Percentiles rank a stretch among this genome's conserved stretches.
phyloP scores from a whole-genome alignment of 306 rosid species.

The Lablab purpureus region DNA sequence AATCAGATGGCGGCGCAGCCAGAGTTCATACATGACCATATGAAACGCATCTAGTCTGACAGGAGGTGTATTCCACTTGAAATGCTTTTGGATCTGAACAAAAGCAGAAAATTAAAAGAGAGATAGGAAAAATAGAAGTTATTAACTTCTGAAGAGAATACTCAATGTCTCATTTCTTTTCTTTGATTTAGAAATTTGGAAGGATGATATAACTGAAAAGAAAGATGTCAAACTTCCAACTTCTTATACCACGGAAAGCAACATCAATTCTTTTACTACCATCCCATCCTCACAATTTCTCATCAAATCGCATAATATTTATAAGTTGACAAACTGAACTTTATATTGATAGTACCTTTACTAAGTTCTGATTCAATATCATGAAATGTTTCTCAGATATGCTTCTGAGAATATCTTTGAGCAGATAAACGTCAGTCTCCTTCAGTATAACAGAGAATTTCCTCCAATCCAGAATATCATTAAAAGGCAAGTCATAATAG shows the following conservation, averaged over 20 bases:
- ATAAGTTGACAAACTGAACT: slow-evolving; percentile 11
- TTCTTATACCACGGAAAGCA: not conserved
- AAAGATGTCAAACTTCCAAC: not conserved
- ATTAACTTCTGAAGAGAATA: slow-evolving; percentile 12
- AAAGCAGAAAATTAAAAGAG: slow-evolving; percentile 11
- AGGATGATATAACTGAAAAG: not conserved
- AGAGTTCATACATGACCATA: slow-evolving; percentile 50
- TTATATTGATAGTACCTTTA: slow-evolving; percentile 38
- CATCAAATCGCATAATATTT: not conserved
- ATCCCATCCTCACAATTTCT: slow-evolving; percentile 3
- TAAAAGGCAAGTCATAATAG: slow-evolving; percentile 47
- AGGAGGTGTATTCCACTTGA: slow-evolving; percentile 49
- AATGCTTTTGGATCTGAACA: slow-evolving; percentile 50
- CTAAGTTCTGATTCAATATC: slow-evolving; percentile 36
- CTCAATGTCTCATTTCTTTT: not conserved
- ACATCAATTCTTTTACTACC: slow-evolving; percentile 2
- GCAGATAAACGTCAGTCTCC: slow-evolving; percentile 40
- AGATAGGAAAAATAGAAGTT: not conserved
- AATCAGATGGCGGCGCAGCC: slow-evolving; percentile 48
- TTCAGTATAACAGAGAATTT: slow-evolving; percentile 44
- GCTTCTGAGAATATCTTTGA: slow-evolving; percentile 34
- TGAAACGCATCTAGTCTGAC: slow-evolving; percentile 50
- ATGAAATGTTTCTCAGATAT: slow-evolving; percentile 29
- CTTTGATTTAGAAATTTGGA: slow-evolving; percentile 2
- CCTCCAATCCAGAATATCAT: slow-evolving; percentile 51